Evolutionary conservation across 2,329 filamentous ascomycete species (phyloP).

Genomic region (Hypoxylon sp.): DNA sequence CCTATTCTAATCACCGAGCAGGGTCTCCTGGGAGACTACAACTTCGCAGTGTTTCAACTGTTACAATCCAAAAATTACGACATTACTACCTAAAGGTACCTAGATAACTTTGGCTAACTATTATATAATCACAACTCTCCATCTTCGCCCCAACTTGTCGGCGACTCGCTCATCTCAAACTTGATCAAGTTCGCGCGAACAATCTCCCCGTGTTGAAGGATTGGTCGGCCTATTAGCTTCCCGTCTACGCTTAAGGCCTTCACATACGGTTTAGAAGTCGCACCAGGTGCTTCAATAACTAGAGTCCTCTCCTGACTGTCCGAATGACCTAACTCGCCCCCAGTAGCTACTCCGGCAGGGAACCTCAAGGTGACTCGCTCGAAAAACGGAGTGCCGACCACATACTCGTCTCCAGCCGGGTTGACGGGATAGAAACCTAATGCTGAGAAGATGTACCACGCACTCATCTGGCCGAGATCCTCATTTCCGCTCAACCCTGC

Average conservation of each 20-base stretch:
- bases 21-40: background rate
- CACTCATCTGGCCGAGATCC: constrained; percentile 64
- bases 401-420: constrained; percentile 60
- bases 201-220: constrained; percentile 58
- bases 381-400: constrained; percentile 61
- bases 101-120: background rate
- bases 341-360: constrained; percentile 50
- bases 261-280: constrained; percentile 57
- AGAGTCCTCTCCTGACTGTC: constrained; percentile 48
- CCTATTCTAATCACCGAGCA: background rate
- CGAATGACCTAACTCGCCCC: constrained; percentile 38
- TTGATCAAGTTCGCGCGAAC: constrained; percentile 56
- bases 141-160: constrained; percentile 48
- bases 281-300: constrained; percentile 58
- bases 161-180: constrained; percentile 60
- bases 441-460: constrained; percentile 63
- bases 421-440: constrained; percentile 63
- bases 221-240: constrained; percentile 49
- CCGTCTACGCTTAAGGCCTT: constrained; percentile 59
- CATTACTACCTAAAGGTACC: no score
- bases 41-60: background rate
- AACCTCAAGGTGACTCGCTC: constrained; percentile 58
- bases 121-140: constrained; percentile 26
- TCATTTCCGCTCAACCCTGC: constrained; percentile 62
- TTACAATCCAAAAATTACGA: no score